phyloP scores from a whole-genome alignment of 1,284 basidiomycete genomes.

The Heterobasidion annosum region DNA sequence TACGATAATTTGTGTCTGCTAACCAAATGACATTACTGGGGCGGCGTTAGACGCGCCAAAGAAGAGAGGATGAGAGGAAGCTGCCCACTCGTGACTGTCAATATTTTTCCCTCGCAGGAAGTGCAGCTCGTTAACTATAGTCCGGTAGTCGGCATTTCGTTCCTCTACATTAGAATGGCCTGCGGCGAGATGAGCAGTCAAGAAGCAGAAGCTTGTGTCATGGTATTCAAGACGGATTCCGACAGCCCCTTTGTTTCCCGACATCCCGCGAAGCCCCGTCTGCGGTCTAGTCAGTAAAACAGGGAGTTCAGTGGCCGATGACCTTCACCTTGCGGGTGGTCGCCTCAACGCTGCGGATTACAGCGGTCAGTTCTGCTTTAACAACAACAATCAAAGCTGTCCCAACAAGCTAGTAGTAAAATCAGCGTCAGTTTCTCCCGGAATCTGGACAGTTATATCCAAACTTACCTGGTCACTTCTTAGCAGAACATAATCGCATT shows the following conservation, averaged over 20 bases:
- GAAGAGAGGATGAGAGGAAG: neutral
- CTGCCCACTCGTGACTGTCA: constrained; percentile 76
- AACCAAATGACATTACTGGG: constrained; percentile 84
- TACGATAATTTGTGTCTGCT: constrained; percentile 94
- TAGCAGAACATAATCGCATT: constrained; percentile 75
- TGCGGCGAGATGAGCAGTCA: constrained; percentile 94
- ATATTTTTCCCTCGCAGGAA: constrained; percentile 89
- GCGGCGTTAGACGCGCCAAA: neutral
- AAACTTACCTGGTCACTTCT: constrained; percentile 79
- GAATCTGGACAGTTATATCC: neutral
- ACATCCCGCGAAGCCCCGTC: constrained; percentile 96
- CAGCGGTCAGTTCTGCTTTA: constrained; percentile 64
- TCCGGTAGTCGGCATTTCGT: constrained; percentile 88
- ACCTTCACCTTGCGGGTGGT: constrained; percentile 75
- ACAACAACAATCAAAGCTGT: constrained; percentile 87
- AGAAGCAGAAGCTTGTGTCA: constrained; percentile 90
- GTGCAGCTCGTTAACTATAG: constrained; percentile 75
- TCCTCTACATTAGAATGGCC: constrained; percentile 88
- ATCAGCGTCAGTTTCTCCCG: neutral
- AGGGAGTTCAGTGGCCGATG: neutral
- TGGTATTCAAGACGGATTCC: constrained; percentile 88
- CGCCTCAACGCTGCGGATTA: constrained; percentile 88
- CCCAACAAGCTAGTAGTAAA: constrained; percentile 72
- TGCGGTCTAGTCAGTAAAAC: constrained; percentile 19
- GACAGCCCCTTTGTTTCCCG: constrained; percentile 95